A percentile compares a stretch with the other conserved stretches of the same genome.
Evolutionary conservation across 2,329 filamentous ascomycete genomes (phyloP).

Genomic region (Rasamsonia emersonii): DNA sequence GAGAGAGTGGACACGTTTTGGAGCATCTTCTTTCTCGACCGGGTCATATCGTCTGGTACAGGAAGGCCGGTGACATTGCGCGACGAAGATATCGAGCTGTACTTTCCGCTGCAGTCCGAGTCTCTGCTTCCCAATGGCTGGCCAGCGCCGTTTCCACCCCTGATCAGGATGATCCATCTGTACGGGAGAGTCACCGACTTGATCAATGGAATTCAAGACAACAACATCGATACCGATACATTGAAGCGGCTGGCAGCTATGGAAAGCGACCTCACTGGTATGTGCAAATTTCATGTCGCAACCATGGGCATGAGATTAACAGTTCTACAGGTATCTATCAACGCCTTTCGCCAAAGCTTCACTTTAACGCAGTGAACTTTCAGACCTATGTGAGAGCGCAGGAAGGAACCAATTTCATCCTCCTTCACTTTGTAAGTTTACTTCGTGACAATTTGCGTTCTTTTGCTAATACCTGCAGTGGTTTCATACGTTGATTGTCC

Average conservation of each 20-base stretch:
- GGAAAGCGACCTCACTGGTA: slow-evolving; percentile 66
- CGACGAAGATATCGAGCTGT: slow-evolving; percentile 76
- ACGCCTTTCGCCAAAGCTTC: slow-evolving; percentile 61
- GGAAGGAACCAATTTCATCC: slow-evolving; percentile 77
- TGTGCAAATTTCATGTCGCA: slow-evolving; percentile 31
- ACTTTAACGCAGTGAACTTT: slow-evolving; percentile 81
- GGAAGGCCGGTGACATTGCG: slow-evolving; percentile 74
- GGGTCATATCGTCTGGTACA: slow-evolving; percentile 79
- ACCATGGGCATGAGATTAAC: background rate
- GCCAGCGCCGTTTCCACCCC: slow-evolving; percentile 69
- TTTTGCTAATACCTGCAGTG: slow-evolving; percentile 38
- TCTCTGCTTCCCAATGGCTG: slow-evolving; percentile 50
- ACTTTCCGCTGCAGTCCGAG: slow-evolving; percentile 53
- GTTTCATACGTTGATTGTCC: slow-evolving; percentile 80
- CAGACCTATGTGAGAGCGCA: slow-evolving; percentile 72
- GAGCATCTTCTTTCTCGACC: slow-evolving; percentile 80
- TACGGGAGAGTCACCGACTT: slow-evolving; percentile 79
- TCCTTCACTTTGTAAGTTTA: slow-evolving; percentile 58
- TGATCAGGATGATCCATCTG: slow-evolving; percentile 76
- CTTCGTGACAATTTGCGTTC: background rate
- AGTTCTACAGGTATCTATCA: slow-evolving; percentile 52
- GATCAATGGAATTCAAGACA: slow-evolving; percentile 68
- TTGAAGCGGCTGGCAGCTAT: slow-evolving; percentile 64
- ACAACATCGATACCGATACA: slow-evolving; percentile 67
- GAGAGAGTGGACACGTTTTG: slow-evolving; percentile 83